Conservation (phyloP, 306 rosid genomes). For the Quercus cerris region DNA sequence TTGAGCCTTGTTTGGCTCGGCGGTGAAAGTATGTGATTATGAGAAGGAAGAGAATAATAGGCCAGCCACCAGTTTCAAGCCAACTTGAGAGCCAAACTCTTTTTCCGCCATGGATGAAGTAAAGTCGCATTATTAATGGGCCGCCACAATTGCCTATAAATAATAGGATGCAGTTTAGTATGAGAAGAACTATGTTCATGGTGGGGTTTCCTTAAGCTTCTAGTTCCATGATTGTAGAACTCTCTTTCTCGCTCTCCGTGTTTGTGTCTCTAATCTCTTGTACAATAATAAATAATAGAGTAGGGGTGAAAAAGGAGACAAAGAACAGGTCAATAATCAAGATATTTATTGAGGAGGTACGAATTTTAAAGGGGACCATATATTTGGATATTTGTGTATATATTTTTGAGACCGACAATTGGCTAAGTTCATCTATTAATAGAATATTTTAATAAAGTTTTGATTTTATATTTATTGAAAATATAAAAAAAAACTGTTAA, state of each 20-base stretch:
- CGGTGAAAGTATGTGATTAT: conserved; percentile 29
- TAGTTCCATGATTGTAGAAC: neutral
- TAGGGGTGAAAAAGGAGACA: too few species aligned
- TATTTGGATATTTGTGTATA: too few species aligned
- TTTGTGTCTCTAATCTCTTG: too few species aligned
- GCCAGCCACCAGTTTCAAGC: conserved; percentile 71
- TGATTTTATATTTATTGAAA: too few species aligned
- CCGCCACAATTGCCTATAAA: conserved; percentile 55
- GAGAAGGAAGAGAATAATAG: conserved; percentile 53
- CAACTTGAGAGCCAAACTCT: conserved; percentile 64
- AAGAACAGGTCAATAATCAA: too few species aligned
- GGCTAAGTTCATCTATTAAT: too few species aligned
- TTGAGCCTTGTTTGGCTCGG: conserved; percentile 17
- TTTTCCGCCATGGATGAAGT: conserved; percentile 72
- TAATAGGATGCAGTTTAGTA: conserved; percentile 38
- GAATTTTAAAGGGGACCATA: too few species aligned
- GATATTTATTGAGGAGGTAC: too few species aligned
- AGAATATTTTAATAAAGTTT: too few species aligned
- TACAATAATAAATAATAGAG: too few species aligned
- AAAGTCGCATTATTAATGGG: conserved; percentile 66
- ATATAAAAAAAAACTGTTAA: too few species aligned
- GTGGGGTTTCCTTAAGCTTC: conserved; percentile 1
- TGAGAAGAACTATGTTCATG: conserved; percentile 37
- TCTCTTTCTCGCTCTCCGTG: neutral
- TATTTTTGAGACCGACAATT: too few species aligned